These are phyloP conservation scores for Myrica gale DNA, from an alignment of 306 rosid species.

Conservation along the genomic window DNA sequence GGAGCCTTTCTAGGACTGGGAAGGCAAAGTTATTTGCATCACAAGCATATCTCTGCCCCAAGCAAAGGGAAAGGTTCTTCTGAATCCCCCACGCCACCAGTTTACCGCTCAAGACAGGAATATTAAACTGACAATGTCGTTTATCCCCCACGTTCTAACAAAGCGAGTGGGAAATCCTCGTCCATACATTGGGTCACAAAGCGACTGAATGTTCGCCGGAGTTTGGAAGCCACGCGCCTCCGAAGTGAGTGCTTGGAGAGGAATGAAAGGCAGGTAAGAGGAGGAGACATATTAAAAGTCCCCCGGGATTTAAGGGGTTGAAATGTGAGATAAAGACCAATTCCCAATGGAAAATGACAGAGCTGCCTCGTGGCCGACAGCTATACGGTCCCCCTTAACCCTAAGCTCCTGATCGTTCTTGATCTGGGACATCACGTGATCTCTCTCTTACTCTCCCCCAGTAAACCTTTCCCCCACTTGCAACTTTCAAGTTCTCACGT, in stretches of 20 bases:
- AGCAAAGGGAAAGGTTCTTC: slow-evolving; percentile 5
- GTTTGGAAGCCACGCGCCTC: slow-evolving; percentile 22
- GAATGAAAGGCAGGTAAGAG: slow-evolving; percentile 5
- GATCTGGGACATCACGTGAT: slow-evolving; percentile 45
- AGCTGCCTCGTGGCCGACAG: slow-evolving; percentile 55
- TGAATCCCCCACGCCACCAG: slow-evolving; percentile 4
- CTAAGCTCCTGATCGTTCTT: slow-evolving; percentile 6
- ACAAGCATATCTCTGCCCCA: slow-evolving; percentile 18
- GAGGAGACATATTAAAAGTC: background rate
- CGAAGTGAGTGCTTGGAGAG: background rate
- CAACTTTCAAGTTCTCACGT: too few relatives aligned
- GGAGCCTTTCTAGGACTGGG: slow-evolving; percentile 24
- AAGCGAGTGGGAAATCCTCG: background rate
- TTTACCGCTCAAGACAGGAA: slow-evolving; percentile 1
- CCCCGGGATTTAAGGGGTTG: slow-evolving; percentile 45
- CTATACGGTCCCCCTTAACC: slow-evolving; percentile 37
- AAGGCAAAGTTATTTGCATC: background rate
- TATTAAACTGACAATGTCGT: background rate
- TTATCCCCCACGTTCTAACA: background rate
- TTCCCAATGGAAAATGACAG: slow-evolving; percentile 33
- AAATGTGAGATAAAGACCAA: slow-evolving; percentile 13
- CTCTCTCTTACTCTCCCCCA: background rate
- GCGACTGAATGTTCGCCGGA: background rate
- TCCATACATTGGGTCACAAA: background rate
- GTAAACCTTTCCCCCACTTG: background rate